Evolutionary conservation across 257 asterid species (phyloP), one percentile per base, ranked within the genome.

Genomic region (Salvia splendens): DNA sequence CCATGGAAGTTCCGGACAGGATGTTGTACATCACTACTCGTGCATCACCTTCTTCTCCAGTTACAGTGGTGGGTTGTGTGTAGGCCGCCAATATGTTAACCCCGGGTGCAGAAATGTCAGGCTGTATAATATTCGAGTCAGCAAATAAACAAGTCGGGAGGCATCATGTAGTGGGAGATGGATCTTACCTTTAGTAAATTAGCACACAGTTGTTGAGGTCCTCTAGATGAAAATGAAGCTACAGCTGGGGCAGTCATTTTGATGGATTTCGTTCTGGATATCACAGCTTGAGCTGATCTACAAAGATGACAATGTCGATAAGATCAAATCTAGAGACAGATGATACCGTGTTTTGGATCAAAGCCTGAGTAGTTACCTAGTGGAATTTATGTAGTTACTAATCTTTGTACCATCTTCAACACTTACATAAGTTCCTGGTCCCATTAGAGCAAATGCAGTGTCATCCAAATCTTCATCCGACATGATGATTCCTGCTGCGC

Each of bases 21-120:
- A 92, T 14, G 56, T 74, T 82, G 76, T 69, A 92, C 0, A 67
- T 59, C 58, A 81, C 86, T 1, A 76, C 59, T 57, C 89, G 68
- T 0, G 50, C 56, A 67, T 87, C 95, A 0, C 20, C 70, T 2
- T 5, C 5, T 1, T 52, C 50, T 16, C 79, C 79, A 0, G 75
- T 73, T 12, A 86, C 0, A 0, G 82, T 64, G 0, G 57, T 40
- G 67, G 67, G 56, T 50, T 30, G 60, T 0, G 96, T 54, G 75
- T 51, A 83, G 12, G 92, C 96, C 6, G 98, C 96, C 69, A 92
- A 55, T 59, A 92, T 86, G 73, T 77, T 71, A 20, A 85, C 74
- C 66, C 98, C 98, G 0, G 98, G 98, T 9, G 97, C 98, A 47
- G 90, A 68, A 15, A 92, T 78, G 53, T 92, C 98, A 2, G 98